These are phyloP conservation scores for Taiozyma onychis DNA, from an alignment of 1,139 yeast species.

Conservation along the genomic window DNA sequence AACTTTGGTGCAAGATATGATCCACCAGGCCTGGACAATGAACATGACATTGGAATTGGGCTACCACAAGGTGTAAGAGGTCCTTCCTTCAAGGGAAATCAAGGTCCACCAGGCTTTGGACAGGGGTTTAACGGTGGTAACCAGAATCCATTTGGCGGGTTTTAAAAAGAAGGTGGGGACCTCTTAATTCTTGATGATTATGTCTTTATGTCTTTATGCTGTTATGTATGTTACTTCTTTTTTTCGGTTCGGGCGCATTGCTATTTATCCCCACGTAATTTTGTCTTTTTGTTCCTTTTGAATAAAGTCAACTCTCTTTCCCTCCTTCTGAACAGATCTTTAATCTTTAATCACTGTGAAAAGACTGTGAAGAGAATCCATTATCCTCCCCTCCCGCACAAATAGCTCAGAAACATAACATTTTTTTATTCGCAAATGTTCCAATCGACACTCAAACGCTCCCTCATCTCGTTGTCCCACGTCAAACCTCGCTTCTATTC, in stretches of 20 bases:
- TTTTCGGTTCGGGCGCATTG: background rate
- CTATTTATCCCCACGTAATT: background rate
- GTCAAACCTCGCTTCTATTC: background rate
- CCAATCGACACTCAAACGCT: background rate
- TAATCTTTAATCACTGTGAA: no score
- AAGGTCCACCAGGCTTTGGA: background rate
- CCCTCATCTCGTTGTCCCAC: background rate
- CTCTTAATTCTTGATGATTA: background rate
- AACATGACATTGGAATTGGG: conserved; percentile 41
- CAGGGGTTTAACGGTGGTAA: conserved; percentile 1
- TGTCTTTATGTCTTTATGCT: background rate
- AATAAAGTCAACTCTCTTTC: no score
- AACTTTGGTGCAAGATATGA: conserved; percentile 46
- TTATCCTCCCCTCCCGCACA: no score
- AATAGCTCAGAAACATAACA: no score
- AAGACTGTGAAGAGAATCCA: no score
- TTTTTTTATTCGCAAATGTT: background rate
- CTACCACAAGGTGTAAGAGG: conserved; percentile 36
- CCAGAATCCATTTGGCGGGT: conserved; percentile 15
- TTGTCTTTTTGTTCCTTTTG: background rate
- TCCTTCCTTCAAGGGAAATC: background rate
- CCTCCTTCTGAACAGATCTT: no score
- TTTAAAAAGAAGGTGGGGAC: conserved; percentile 3
- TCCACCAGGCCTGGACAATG: conserved; percentile 45
- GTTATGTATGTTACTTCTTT: no score